Base-by-base conservation (phyloP, 2,329 filamentous ascomycete species). In the Akanthomyces dipterigenus region DNA sequence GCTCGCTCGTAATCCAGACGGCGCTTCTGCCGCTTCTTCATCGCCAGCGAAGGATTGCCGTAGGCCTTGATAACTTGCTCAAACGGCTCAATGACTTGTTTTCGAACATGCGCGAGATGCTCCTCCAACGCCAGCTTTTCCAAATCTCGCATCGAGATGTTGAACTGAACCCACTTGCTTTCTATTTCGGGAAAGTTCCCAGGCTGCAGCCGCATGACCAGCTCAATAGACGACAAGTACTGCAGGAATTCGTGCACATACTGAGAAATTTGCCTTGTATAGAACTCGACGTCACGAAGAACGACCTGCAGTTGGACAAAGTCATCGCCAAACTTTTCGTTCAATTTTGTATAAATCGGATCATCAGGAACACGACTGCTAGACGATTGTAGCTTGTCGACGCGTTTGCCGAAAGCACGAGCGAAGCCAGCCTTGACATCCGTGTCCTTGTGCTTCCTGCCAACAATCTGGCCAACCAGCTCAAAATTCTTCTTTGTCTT, bases 401-500 rank as follows among this genome's bases (percentile, higher is more conserved):
- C 89, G 64, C 91, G 87, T 68, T 93, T 91, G 64, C 91, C 91
- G 74, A 98, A 96, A 1, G 91, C 91, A 69, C 96, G 93, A 22
- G 91, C 90, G 56, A 97, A 80, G 26, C 90, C 90, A n/a, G 87
- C 84, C 63, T 90, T 87, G 64, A 95, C 88, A 72, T 96, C 91
- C 0, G 91, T 93, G 66, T 96, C 91, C 70, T 96, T 96, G 65
- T 90, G 86, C 72, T 93, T 93, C 61, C 91, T 83, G 62, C 88
- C 82, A 34, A 97, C 90, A 61, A 96, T 93, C 74, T 96, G 89
- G 4, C 91, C 92, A 26, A 98, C 90, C 51, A 96, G 84, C 73
- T 97, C 91, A 63, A 93, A 92, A 58, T 96, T 93, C 76, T 93
- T 96, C 78, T 97, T 98, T 60, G 92, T 88, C 71, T 96, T 92